These are phyloP conservation scores for Alnus glutinosa DNA, from an alignment of 306 rosid genomes.

Conservation along the genomic window DNA sequence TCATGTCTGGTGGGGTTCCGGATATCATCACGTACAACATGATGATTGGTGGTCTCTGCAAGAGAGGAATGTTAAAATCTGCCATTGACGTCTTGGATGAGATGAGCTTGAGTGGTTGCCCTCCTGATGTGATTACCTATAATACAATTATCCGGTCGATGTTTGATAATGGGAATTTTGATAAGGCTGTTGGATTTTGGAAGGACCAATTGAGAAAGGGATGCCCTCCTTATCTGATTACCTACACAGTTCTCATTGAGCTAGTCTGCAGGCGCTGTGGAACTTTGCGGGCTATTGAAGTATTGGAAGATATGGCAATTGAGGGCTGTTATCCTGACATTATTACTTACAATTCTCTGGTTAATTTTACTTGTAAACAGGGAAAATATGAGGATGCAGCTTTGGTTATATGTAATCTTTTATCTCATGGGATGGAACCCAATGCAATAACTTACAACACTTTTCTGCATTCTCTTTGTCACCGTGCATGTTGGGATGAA, in stretches of 20 bases:
- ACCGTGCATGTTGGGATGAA: slow-evolving; percentile 63
- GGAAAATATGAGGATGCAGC: slow-evolving; percentile 59
- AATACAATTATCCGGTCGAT: slow-evolving; percentile 68
- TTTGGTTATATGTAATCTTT: slow-evolving; percentile 58
- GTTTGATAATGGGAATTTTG: slow-evolving; percentile 51
- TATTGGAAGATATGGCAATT: slow-evolving; percentile 71
- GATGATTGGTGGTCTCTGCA: slow-evolving; percentile 70
- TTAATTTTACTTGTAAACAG: slow-evolving; percentile 63
- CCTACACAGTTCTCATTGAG: slow-evolving; percentile 71
- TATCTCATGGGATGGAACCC: slow-evolving; percentile 56
- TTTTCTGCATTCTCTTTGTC: slow-evolving; percentile 68
- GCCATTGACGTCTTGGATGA: slow-evolving; percentile 66
- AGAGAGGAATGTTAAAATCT: slow-evolving; percentile 49
- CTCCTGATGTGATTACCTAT: slow-evolving; percentile 78
- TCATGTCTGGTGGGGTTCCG: slow-evolving; percentile 84
- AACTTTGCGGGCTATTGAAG: slow-evolving; percentile 58
- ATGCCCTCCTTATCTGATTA: slow-evolving; percentile 80
- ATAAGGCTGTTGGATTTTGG: slow-evolving; percentile 74
- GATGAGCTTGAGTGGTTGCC: slow-evolving; percentile 87
- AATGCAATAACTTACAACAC: slow-evolving; percentile 74
- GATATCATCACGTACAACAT: slow-evolving; percentile 79
- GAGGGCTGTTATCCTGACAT: slow-evolving; percentile 91
- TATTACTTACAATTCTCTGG: slow-evolving; percentile 68
- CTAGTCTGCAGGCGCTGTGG: slow-evolving; percentile 76
- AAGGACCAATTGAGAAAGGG: slow-evolving; percentile 80